These are phyloP conservation scores for Solanum piurae DNA, from an alignment of 257 asterid genomes.

Conservation along the genomic window DNA sequence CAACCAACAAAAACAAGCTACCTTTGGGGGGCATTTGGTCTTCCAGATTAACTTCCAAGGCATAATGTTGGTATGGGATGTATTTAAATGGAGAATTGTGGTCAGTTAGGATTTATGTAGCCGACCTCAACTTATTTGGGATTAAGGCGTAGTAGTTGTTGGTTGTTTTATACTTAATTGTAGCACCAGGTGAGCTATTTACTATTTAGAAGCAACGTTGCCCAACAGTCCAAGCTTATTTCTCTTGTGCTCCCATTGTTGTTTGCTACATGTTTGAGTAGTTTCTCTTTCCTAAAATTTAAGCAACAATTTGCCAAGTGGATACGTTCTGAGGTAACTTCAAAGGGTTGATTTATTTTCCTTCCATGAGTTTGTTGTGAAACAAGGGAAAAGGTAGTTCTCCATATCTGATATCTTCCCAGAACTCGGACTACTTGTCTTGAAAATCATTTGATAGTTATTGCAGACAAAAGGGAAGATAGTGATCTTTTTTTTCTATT, in stretches of 20 bases:
- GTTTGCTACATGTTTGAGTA: neutral
- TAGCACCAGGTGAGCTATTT: neutral
- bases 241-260: neutral
- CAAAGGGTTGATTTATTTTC: neutral
- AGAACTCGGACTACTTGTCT: neutral
- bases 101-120: neutral
- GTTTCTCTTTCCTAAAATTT: neutral
- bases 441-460: neutral
- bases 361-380: neutral
- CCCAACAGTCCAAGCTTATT: neutral
- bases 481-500: neutral
- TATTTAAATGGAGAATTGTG: neutral
- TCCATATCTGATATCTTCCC: neutral
- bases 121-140: neutral
- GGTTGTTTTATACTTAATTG: neutral
- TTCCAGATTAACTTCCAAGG: no score
- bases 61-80: neutral
- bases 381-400: neutral
- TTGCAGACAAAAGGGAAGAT: neutral
- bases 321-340: neutral
- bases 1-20: no score
- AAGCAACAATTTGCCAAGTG: neutral
- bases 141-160: neutral
- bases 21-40: no score
- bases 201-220: neutral